Conservation (phyloP, 2,329 filamentous ascomycete genomes). For the Ophioceras dolichostomum region DNA sequence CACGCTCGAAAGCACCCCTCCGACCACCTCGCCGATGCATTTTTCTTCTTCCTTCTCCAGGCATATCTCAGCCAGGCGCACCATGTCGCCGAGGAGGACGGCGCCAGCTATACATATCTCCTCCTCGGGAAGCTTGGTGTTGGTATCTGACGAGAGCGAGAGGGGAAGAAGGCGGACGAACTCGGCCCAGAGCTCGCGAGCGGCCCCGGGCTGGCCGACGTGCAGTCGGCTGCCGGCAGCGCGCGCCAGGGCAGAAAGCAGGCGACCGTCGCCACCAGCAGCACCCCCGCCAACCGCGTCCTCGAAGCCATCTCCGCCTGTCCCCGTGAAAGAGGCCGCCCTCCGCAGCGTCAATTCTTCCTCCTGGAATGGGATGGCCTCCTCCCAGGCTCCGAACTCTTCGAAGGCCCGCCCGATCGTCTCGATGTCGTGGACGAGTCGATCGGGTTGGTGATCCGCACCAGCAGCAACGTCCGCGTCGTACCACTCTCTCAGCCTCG, state of each 20-base stretch:
- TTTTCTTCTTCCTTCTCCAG: background rate
- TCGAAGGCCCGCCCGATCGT: background rate
- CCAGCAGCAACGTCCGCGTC: too few relatives aligned
- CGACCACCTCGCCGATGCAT: background rate
- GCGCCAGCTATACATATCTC: too few relatives aligned
- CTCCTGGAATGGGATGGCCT: background rate
- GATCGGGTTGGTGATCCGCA: too few relatives aligned
- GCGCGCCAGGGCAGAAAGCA: background rate
- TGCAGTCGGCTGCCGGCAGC: background rate
- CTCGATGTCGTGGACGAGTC: background rate
- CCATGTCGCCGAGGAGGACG: background rate
- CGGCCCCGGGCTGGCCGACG: background rate
- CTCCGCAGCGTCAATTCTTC: background rate
- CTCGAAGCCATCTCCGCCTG: background rate
- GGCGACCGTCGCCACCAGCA: background rate
- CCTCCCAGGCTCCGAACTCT: background rate
- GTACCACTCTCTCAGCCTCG: background rate
- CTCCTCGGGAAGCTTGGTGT: background rate
- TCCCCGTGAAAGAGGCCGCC: background rate
- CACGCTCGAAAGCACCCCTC: background rate
- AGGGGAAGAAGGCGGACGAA: background rate
- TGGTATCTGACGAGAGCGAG: too few relatives aligned
- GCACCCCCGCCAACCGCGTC: too few relatives aligned
- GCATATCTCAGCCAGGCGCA: background rate
- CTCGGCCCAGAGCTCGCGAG: background rate